These are phyloP conservation scores for Russula sp. DNA, from an alignment of 768 basidiomycete species.

Conservation along the genomic window DNA sequence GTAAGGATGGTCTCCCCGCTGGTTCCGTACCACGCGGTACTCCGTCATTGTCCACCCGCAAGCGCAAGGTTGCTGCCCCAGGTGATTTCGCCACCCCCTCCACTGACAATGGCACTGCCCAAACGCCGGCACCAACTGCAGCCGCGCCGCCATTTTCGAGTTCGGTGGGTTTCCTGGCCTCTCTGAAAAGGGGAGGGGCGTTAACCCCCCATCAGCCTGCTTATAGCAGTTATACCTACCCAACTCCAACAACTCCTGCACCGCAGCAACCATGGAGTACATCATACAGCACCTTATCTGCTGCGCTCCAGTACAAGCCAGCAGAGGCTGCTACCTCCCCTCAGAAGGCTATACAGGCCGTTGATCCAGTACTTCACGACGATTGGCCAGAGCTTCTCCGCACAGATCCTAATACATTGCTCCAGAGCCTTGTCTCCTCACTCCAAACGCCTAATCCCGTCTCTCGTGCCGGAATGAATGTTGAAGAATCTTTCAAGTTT, in stretches of 20 bases:
- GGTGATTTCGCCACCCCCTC: slow-evolving; percentile 29
- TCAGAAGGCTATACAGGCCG: slow-evolving; percentile 7
- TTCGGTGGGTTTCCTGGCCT: slow-evolving; percentile 14
- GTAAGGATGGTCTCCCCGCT: slow-evolving; percentile 77
- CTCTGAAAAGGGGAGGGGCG: not conserved
- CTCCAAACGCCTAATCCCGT: slow-evolving; percentile 60
- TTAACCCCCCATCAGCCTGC: slow-evolving; percentile 6
- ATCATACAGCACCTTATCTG: slow-evolving; percentile 23
- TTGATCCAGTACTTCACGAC: slow-evolving; percentile 39
- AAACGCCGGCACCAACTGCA: slow-evolving; percentile 11
- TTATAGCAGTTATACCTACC: slow-evolving; percentile 19
- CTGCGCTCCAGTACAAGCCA: slow-evolving; percentile 23
- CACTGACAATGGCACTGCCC: not conserved
- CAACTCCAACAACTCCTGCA: slow-evolving; percentile 13
- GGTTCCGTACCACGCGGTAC: slow-evolving; percentile 52
- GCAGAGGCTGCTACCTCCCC: slow-evolving; percentile 10
- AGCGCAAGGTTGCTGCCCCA: slow-evolving; percentile 27
- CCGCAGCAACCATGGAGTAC: slow-evolving; percentile 18
- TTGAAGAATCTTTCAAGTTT: slow-evolving; percentile 75
- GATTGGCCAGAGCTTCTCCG: slow-evolving; percentile 61
- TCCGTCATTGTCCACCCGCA: slow-evolving; percentile 26
- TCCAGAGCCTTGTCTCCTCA: slow-evolving; percentile 50
- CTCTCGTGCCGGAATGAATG: slow-evolving; percentile 52
- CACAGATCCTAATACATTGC: slow-evolving; percentile 50
- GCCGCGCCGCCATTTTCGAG: slow-evolving; percentile 15